These are phyloP conservation scores for Botrytis sinoallii DNA, from an alignment of 2,329 filamentous ascomycete species.

Conservation along the genomic window DNA sequence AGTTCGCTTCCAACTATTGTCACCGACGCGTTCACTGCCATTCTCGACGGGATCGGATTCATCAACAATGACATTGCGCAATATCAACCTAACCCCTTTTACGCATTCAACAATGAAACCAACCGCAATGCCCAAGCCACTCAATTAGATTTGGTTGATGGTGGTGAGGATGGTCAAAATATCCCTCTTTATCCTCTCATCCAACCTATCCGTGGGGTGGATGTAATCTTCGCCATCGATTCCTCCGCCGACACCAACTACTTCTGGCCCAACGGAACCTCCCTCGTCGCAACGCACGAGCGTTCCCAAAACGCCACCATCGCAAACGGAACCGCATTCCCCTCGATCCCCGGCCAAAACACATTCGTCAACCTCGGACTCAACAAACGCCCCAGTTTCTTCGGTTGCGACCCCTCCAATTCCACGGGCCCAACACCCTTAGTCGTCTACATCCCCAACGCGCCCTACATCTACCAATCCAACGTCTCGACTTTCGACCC, in stretches of 20 bases:
- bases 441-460: slow-evolving; percentile 84
- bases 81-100: slow-evolving; percentile 75
- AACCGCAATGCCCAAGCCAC: slow-evolving; percentile 54
- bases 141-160: slow-evolving; percentile 71
- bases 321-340: slow-evolving; percentile 68
- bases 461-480: slow-evolving; percentile 71
- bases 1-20: slow-evolving; percentile 47
- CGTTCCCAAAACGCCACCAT: slow-evolving; percentile 57
- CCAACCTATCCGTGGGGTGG: slow-evolving; percentile 67
- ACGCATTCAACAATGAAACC: slow-evolving; percentile 55
- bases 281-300: slow-evolving; percentile 70
- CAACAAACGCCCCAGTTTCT: slow-evolving; percentile 74
- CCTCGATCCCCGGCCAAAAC: slow-evolving; percentile 67
- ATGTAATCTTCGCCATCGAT: slow-evolving; percentile 80
- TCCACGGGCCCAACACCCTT: slow-evolving; percentile 59
- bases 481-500: slow-evolving; percentile 79
- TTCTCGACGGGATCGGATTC: slow-evolving; percentile 55
- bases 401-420: slow-evolving; percentile 70
- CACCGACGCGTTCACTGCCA: slow-evolving; percentile 48
- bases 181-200: slow-evolving; percentile 76
- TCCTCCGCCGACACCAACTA: slow-evolving; percentile 68
- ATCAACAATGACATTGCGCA: slow-evolving; percentile 70
- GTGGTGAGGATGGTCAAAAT: slow-evolving; percentile 75
- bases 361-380: slow-evolving; percentile 76
- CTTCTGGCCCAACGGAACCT: slow-evolving; percentile 74